phyloP scores from a whole-genome alignment of 768 basidiomycete species.

The Leccinum obscurum region DNA sequence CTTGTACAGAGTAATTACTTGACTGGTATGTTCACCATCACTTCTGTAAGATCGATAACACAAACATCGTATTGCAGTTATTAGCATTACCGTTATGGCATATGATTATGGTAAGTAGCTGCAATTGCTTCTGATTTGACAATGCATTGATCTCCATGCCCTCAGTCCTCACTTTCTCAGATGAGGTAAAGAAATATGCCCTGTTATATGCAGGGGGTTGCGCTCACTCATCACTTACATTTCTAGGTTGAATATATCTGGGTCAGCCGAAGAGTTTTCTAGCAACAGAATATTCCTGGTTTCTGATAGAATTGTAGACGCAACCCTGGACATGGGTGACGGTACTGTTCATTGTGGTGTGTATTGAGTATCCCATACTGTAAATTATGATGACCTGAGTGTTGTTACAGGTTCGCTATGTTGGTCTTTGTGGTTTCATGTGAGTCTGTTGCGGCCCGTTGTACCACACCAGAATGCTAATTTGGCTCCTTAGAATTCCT shows the following conservation, averaged over 20 bases:
- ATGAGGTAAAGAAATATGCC: not conserved
- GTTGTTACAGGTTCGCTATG: constrained; percentile 10
- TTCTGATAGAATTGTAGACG: not conserved
- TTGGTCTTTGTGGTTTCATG: constrained; percentile 2
- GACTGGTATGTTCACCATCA: not conserved
- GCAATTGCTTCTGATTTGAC: not conserved
- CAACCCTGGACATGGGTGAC: constrained; percentile 15
- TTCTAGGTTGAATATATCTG: not conserved
- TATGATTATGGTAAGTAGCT: not conserved
- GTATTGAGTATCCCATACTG: not conserved
- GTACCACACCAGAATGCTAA: not conserved
- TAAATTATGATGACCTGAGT: not conserved
- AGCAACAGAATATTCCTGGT: not conserved
- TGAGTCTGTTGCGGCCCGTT: not conserved
- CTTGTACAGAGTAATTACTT: not conserved
- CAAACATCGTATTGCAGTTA: not conserved
- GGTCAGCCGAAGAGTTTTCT: not conserved
- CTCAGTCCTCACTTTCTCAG: not conserved
- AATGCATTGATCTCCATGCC: not conserved
- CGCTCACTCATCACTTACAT: not conserved
- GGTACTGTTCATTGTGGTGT: constrained; percentile 8
- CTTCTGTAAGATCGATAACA: not conserved
- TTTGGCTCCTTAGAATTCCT: not conserved
- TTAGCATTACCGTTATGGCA: not conserved
- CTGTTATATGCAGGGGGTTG: not conserved